A percentile compares a stretch with the other conserved stretches of the same genome.
phyloP scores from a whole-genome alignment of 176 grass and related monocot species.

The Oryza glumipatula region DNA sequence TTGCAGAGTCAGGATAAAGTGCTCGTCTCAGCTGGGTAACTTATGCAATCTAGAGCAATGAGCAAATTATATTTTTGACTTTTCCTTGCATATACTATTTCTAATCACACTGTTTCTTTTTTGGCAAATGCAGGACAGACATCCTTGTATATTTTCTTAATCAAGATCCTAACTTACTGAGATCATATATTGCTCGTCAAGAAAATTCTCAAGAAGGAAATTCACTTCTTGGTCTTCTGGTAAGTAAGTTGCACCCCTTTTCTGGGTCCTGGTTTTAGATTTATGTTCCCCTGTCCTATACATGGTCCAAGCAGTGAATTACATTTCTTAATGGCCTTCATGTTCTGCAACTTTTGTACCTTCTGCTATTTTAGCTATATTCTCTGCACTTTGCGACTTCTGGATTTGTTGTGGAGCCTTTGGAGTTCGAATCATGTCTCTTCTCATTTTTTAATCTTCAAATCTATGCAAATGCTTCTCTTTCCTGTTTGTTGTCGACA shows the following conservation, averaged over 20 bases:
- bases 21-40: slow-evolving; percentile 84
- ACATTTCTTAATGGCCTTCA: slow-evolving; percentile 15
- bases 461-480: slow-evolving; percentile 24
- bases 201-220: slow-evolving; percentile 63
- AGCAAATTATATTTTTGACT: slow-evolving; percentile 7
- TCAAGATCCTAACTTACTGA: slow-evolving; percentile 66
- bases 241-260: slow-evolving; percentile 50
- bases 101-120: slow-evolving; percentile 23
- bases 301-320: slow-evolving; percentile 18
- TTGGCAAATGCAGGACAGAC: slow-evolving; percentile 67
- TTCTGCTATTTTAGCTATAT: slow-evolving; percentile 29
- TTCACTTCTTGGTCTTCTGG: slow-evolving; percentile 82
- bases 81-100: slow-evolving; percentile 31
- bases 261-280: neutral
- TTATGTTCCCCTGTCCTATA: neutral
- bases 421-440: neutral
- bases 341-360: slow-evolving; percentile 2
- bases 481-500: slow-evolving; percentile 33
- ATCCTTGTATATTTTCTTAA: slow-evolving; percentile 83
- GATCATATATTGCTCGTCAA: slow-evolving; percentile 70
- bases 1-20: slow-evolving; percentile 81
- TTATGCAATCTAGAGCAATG: slow-evolving; percentile 8
- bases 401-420: slow-evolving; percentile 1
- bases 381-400: neutral
- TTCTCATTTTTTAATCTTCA: neutral